Base-by-base conservation (phyloP, 768 basidiomycete genomes). In the Gloeostereum incarnatum region DNA sequence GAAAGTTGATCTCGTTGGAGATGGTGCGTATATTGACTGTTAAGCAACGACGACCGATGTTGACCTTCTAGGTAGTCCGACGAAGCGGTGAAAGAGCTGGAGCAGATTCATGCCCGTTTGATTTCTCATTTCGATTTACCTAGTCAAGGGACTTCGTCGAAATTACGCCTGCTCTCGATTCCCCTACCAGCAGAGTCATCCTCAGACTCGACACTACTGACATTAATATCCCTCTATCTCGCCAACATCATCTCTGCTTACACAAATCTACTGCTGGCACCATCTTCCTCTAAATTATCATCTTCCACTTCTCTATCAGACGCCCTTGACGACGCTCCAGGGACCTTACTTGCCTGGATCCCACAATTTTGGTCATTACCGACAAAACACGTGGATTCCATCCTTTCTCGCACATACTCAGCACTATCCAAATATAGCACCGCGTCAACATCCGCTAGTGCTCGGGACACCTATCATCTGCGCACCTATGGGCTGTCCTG, bases 1-100 rank as follows among this genome's bases (percentile, higher is more conserved):
- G 73, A 6, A 87, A 86, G 53, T 55, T 89, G 2, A 62, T 86
- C 18, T 48, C 67, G 17, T 51, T 89, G 35, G 81, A 85, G 46
- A 61, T 86, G 75, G 87, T 89, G 49, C 37, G 85, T 67, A 18
- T 25, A 33, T 21, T 16, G 19, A 22, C 16, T 18, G 11, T 24
- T 23, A 35, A 25, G 14, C 43, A 14, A 13, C 19, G 34, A 9
- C 14, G 20, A 0, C 18, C 24, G 41, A 17, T 14, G 35, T 13
- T 45, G 11, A 27, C 16, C 29, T 36, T 22, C 35, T n/a, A 17
- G 24, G n/a, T 42, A 87, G 85, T 71, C 68, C 47, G 71, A 78
- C 20, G 51, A 59, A 20, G 73, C 81, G 0, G 42, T 69, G 7
- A 49, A 52, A 16, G 50, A 72, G 2, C 56, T 84, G 13, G 46